These are phyloP conservation scores for Volvox africanus DNA, from an alignment of 139 green algal species.

Conservation along the genomic window DNA sequence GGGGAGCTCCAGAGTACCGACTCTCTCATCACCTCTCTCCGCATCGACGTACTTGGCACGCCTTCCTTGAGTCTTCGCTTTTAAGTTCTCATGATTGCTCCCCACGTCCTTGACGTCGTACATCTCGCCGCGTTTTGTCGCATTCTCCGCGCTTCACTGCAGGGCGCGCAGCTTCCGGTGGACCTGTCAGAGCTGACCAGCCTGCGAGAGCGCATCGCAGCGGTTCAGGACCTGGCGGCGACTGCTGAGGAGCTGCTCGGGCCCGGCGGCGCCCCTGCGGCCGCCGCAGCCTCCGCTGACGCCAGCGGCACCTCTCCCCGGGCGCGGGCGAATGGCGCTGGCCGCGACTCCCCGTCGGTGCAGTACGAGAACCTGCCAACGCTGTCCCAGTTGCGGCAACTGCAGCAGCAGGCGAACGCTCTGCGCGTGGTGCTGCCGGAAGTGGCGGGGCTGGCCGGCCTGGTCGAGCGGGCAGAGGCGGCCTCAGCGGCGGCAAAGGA, in stretches of 20 bases:
- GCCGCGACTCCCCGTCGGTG: neutral
- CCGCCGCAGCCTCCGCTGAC: neutral
- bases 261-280: neutral
- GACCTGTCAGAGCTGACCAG: conserved; percentile 61
- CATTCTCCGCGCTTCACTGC: no score
- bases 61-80: no score
- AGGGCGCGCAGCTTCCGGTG: conserved; percentile 49
- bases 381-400: conserved; percentile 37
- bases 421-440: conserved; percentile 61
- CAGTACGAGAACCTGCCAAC: conserved; percentile 12
- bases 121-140: no score
- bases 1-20: no score
- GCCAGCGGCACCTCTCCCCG: neutral
- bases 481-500: conserved; percentile 48
- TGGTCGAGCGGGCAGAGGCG: conserved; percentile 59
- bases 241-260: conserved; percentile 38
- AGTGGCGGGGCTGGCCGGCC: conserved; percentile 32
- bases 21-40: no score
- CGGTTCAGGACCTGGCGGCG: conserved; percentile 60
- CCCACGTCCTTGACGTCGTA: no score
- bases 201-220: conserved; percentile 57
- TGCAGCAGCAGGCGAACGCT: conserved; percentile 49
- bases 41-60: no score
- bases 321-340: neutral
- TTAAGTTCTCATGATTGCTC: no score